Conservation (phyloP, 164 flowering plant species). For the Stephania japonica region DNA sequence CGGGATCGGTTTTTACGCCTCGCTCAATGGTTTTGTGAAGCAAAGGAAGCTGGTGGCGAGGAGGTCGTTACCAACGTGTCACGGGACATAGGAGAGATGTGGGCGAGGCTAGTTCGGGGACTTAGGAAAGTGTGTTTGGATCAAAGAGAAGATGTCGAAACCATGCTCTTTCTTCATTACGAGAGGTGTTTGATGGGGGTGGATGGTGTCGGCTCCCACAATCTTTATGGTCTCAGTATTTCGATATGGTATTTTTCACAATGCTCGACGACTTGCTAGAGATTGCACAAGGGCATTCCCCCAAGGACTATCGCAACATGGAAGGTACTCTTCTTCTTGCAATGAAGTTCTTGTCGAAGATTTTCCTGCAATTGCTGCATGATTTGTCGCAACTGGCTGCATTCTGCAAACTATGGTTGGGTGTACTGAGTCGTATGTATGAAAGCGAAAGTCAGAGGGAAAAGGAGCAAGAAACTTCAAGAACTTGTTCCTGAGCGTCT, state of each 20-base stretch:
- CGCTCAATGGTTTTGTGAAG: conserved; percentile 23
- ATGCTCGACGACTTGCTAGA: conserved; percentile 38
- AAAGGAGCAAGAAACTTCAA: conserved; percentile 32
- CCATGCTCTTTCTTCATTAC: conserved; percentile 27
- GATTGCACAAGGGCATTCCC: conserved; percentile 29
- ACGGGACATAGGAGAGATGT: conserved; percentile 37
- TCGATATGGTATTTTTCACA: conserved; percentile 31
- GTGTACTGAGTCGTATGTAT: conserved; percentile 28
- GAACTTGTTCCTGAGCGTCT: conserved; percentile 32
- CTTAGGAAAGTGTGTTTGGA: conserved; percentile 35
- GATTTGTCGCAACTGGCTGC: conserved; percentile 21
- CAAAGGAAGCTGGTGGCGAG: conserved; percentile 25
- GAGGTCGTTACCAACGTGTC: conserved; percentile 21
- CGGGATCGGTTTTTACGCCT: conserved; percentile 29
- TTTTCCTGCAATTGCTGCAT: conserved; percentile 26
- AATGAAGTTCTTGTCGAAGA: conserved; percentile 28
- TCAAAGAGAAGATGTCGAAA: conserved; percentile 38
- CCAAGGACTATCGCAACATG: conserved; percentile 34
- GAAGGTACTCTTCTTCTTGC: conserved; percentile 34
- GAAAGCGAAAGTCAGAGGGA: conserved; percentile 34
- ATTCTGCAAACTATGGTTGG: conserved; percentile 36
- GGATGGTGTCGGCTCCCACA: conserved; percentile 25
- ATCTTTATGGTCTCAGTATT: conserved; percentile 31
- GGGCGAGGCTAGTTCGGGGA: conserved; percentile 34
- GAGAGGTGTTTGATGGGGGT: conserved; percentile 30